A percentile compares a stretch with the other conserved stretches of the same genome.
Conservation (phyloP, 306 rosid genomes). For the Canavalia gladiata region DNA sequence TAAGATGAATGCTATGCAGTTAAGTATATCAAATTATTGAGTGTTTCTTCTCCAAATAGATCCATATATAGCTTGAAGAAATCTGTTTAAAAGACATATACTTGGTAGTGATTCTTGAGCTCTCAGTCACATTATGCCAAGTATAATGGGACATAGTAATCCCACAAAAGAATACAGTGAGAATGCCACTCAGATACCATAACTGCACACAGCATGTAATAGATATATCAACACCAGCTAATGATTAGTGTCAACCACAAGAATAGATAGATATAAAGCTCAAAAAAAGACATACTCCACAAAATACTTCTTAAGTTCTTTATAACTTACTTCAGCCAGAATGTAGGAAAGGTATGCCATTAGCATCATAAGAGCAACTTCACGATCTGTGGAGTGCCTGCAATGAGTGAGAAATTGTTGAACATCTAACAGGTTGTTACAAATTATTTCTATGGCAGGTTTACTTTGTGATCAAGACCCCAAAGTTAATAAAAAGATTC, state of each 20-base stretch:
- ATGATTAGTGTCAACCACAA: conserved; percentile 24
- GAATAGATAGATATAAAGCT: conserved; percentile 30
- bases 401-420: conserved; percentile 39
- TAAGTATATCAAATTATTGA: conserved; percentile 37
- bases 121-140: conserved; percentile 97
- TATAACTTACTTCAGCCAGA: conserved; percentile 89
- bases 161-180: conserved; percentile 98
- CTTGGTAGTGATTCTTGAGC: conserved; percentile 97
- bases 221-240: conserved; percentile 26
- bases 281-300: not conserved
- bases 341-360: conserved; percentile 99
- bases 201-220: conserved; percentile 73
- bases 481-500: not conserved
- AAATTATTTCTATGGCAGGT: not conserved
- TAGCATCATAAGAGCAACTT: conserved; percentile 97
- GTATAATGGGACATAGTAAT: conserved; percentile 99
- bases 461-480: not conserved
- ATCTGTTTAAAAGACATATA: conserved; percentile 51
- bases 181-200: conserved; percentile 92
- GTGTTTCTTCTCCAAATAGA: conserved; percentile 28
- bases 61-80: conserved; percentile 38
- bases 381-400: conserved; percentile 99
- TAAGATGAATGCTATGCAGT: conserved; percentile 21
- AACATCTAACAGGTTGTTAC: not conserved
- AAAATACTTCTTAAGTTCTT: conserved; percentile 21